Evolutionary conservation across 2,329 filamentous ascomycete genomes (phyloP).

Genomic region (Aureobasidium uvarum): DNA sequence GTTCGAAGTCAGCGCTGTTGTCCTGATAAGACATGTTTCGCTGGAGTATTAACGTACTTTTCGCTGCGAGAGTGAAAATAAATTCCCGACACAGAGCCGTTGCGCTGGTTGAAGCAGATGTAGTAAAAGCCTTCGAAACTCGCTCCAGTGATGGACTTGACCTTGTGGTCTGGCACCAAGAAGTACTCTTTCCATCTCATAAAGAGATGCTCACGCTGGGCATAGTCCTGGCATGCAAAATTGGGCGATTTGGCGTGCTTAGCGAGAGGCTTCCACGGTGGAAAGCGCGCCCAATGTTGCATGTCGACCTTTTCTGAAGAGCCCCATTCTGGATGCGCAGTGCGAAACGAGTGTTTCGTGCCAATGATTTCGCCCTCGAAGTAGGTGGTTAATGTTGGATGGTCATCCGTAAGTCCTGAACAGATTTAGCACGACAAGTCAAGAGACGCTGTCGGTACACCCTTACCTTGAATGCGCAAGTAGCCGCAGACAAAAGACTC

Average conservation of each 20-base stretch:
- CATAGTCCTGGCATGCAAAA: constrained; percentile 64
- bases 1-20: neutral
- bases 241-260: constrained; percentile 57
- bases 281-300: constrained; percentile 89
- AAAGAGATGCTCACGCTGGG: constrained; percentile 84
- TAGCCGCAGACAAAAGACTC: constrained; percentile 96
- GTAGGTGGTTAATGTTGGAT: constrained; percentile 95
- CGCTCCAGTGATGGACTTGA: constrained; percentile 85
- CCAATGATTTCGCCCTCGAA: constrained; percentile 99
- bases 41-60: constrained; percentile 61
- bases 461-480: constrained; percentile 83
- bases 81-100: constrained; percentile 83
- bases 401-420: constrained; percentile 85
- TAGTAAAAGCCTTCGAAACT: constrained; percentile 99
- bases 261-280: constrained; percentile 75
- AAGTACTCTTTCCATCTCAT: constrained; percentile 99
- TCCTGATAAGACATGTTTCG: neutral
- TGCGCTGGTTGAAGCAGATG: constrained; percentile 94
- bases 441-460: neutral
- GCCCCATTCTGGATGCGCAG: constrained; percentile 85
- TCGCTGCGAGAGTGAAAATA: constrained; percentile 99
- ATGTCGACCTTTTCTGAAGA: constrained; percentile 88
- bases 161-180: constrained; percentile 88
- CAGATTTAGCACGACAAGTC: neutral
- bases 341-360: constrained; percentile 89